phyloP scores from a whole-genome alignment of 2,329 filamentous ascomycete species.

The Bretziella fagacearum region DNA sequence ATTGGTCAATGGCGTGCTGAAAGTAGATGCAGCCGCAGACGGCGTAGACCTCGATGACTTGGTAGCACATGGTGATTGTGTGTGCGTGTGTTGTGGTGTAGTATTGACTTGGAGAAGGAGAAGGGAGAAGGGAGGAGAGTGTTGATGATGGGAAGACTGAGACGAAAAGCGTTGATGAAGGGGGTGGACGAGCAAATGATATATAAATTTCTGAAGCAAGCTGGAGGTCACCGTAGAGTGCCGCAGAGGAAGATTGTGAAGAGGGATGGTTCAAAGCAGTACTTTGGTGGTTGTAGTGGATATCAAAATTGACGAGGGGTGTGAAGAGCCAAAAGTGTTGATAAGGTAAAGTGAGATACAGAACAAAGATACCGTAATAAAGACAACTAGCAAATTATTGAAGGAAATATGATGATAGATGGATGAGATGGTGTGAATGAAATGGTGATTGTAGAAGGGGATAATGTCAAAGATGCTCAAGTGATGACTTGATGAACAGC shows the following conservation, averaged over 20 bases:
- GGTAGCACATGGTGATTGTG: conserved; percentile 56
- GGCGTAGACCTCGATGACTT: conserved; percentile 70
- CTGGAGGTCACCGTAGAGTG: not conserved
- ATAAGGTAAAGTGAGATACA: too few relatives aligned
- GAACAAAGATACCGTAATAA: too few relatives aligned
- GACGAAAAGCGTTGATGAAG: not conserved
- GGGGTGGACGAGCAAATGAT: conserved; percentile 13
- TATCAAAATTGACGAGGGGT: too few relatives aligned
- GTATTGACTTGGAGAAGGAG: not conserved
- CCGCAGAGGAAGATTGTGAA: too few relatives aligned
- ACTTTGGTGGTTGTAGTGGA: too few relatives aligned
- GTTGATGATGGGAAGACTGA: not conserved
- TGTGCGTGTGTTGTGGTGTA: conserved; percentile 17
- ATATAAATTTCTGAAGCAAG: not conserved
- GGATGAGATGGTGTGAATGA: not conserved
- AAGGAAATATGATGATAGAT: not conserved
- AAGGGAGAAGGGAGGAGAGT: not conserved
- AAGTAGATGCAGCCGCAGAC: conserved; percentile 81
- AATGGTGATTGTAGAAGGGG: not conserved
- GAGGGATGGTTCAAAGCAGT: too few relatives aligned
- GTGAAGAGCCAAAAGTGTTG: too few relatives aligned
- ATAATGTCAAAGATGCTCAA: not conserved
- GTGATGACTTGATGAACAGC: conserved; percentile 2
- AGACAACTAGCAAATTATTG: not conserved
- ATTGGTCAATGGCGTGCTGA: conserved; percentile 71